Evolutionary conservation across 2,329 filamentous ascomycete species (phyloP), one percentile per base, ranked within the genome.

Genomic region (Aspergillus awamori): DNA sequence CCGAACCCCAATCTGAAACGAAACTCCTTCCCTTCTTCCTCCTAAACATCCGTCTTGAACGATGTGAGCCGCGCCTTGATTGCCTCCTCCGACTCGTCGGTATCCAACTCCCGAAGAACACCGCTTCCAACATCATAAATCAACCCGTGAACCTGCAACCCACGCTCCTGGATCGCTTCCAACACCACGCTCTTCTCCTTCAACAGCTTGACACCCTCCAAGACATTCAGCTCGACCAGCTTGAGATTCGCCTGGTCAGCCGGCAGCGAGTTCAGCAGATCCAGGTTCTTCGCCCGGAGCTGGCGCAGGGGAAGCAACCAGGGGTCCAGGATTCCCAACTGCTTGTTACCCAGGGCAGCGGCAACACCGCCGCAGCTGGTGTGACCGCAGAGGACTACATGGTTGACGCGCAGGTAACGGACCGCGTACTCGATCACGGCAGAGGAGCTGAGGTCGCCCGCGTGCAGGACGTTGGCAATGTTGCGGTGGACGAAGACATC

Each of bases 401-500:
- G 84, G 67, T 85, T 83, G 65, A 90, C 87, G 69, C 89, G 86
- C 36, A 96, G 81, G 72, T 90, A 83, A 60, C 79, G 81, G 61
- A 96, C 90, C 45, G 91, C 89, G 74, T 89, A 96, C 73, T 94
- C 89, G 72, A 96, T 88, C 49, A 94, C 91, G 58, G 87, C 86
- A 11, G 87, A 83, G 36, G 88, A 87, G 79, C 87, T 91, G 75
- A 94, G 85, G 74, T 96, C 92, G 69, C 87, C 87, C n/a, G 87
- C 81, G 60, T 87, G 87, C 65, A 96, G 80, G 72, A 94, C 86
- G 81, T 96, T 96, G 77, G 91, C 92, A 74, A 96, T 93, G 81
- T 96, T 96, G 74, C 92, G 90, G 82, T 96, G 92, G 57, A 92
- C 89, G 76, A 96, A 96, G 67, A 96, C 88, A 70, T 96, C 91